Percentiles rank a stretch among this genome's conserved stretches.
These are phyloP conservation scores for Rhizopus delemar DNA, from an alignment of 371 early-diverging fungal species.

Conservation along the genomic window DNA sequence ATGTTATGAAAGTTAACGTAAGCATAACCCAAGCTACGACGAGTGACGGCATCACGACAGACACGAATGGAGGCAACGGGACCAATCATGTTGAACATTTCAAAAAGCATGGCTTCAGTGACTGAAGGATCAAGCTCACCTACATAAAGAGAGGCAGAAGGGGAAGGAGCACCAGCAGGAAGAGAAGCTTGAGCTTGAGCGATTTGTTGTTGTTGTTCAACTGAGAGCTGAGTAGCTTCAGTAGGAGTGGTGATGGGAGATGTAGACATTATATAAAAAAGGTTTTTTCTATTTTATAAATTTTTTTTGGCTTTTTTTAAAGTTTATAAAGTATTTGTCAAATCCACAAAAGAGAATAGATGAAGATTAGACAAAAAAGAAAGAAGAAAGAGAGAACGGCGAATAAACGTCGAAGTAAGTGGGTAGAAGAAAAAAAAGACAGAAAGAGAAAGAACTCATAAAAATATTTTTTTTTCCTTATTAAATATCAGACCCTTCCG, in stretches of 20 bases:
- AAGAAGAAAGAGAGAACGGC: conserved; percentile 24
- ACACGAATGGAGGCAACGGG: conserved; percentile 97
- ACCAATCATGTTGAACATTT: conserved; percentile 94
- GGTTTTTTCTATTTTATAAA: conserved; percentile 48
- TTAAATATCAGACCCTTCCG: background rate
- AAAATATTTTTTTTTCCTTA: conserved; percentile 2
- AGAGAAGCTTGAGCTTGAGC: conserved; percentile 55
- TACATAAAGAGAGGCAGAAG: conserved; percentile 83
- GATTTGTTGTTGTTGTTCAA: conserved; percentile 66
- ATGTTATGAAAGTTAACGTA: conserved; percentile 95
- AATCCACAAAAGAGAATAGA: conserved; percentile 18
- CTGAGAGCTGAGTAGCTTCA: conserved; percentile 50
- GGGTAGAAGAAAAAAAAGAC: conserved; percentile 21
- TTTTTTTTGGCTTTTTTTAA: conserved; percentile 48
- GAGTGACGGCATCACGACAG: conserved; percentile 96
- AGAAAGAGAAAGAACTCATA: conserved; percentile 20
- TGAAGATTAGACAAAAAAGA: conserved; percentile 28
- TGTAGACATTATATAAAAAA: conserved; percentile 50
- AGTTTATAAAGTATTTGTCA: conserved; percentile 25
- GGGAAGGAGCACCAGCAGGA: conserved; percentile 50
- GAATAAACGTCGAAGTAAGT: conserved; percentile 36
- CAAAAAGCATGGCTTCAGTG: conserved; percentile 96
- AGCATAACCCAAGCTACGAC: conserved; percentile 96
- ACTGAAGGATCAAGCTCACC: conserved; percentile 93
- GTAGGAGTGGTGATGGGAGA: conserved; percentile 54